Evolutionary conservation across 2,329 filamentous ascomycete species (phyloP), one percentile per base, ranked within the genome.

Genomic region (Cladosporium oxysporum): DNA sequence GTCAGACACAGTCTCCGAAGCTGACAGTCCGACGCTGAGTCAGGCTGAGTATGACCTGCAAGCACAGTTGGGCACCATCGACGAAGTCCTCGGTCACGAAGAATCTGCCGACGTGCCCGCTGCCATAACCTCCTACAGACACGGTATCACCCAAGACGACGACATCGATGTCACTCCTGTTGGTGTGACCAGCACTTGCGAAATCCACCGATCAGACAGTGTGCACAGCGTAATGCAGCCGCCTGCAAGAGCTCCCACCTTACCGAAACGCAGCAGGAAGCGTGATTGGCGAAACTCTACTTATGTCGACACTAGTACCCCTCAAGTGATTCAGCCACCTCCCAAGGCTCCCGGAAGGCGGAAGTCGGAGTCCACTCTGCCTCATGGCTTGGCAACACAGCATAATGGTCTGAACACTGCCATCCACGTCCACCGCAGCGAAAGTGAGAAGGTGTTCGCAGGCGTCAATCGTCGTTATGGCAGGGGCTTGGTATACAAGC

Each of bases 11-110:
- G 41, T 52, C n/a, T 67, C 71, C n/a, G 67, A 67, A 28, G 47
- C 69, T 33, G 63, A 62, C 21, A 83, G 79, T 65, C 81, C 81
- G n/a, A 82, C 81, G 0, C 72, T 82, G 58, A 83, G 80, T 66
- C 78, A 83, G 71, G 81, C 80, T 11, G 80, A 80, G 68, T 70
- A 76, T 14, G 80, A 80, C 31, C 67, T 78, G 41, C 69, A 74
- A 28, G 62, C 66, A 26, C 69, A 75, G 49, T 70, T 75, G 8
- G 67, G 64, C 31, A 62, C 66, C 41, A 73, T 74, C 61, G 28
- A 37, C 10, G 57, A 65, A 52, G 41, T 37, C 16, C 41, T 64
- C 16, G 53, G 58, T n/a, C 14, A 57, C 11, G 61, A 63, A 21
- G 50, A 63, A 23, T 18, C 28, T 62, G 59, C 59, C n/a, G 18